Percentiles rank a stretch among this genome's conserved stretches.
These are phyloP conservation scores for Drechslera avenae DNA, from an alignment of 2,329 filamentous ascomycete genomes.

Conservation along the genomic window DNA sequence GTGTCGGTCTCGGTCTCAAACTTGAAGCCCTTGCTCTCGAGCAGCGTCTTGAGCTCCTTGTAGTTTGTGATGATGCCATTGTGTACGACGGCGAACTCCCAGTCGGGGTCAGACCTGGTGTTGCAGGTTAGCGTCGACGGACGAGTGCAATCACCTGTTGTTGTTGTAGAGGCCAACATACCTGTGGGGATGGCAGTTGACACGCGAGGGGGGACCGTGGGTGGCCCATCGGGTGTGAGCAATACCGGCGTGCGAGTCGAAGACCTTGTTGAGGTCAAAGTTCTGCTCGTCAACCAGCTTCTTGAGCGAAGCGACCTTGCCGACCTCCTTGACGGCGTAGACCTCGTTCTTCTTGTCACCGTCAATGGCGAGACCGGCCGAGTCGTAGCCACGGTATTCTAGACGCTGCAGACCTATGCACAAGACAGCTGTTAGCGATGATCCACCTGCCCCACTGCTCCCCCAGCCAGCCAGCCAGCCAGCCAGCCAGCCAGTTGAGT, in stretches of 20 bases:
- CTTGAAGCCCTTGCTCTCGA: conserved; percentile 92
- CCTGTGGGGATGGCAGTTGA: conserved; percentile 99
- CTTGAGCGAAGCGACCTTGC: conserved; percentile 97
- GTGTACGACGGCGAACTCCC: conserved; percentile 98
- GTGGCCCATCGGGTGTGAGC: conserved; percentile 99
- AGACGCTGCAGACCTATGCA: conserved; percentile 82
- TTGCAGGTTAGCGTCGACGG: conserved; percentile 23
- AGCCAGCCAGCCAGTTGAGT: not conserved
- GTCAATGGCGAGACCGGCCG: conserved; percentile 91
- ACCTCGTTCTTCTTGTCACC: conserved; percentile 99
- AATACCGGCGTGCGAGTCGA: conserved; percentile 98
- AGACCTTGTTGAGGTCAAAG: conserved; percentile 87
- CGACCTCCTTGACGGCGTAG: conserved; percentile 97
- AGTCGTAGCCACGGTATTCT: conserved; percentile 99
- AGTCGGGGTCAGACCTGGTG: conserved; percentile 82
- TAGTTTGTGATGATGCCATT: conserved; percentile 99
- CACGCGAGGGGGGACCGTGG: conserved; percentile 88
- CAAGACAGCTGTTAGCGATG: conserved; percentile 32
- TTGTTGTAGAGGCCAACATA: conserved; percentile 61
- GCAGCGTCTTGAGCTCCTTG: conserved; percentile 95
- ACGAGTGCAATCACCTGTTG: not conserved
- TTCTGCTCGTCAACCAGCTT: conserved; percentile 84
- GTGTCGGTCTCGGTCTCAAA: conserved; percentile 99
- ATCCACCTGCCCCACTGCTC: not conserved
- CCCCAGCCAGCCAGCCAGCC: no score